phyloP scores from a whole-genome alignment of 2,329 filamentous ascomycete genomes.

The Emmonsiellopsis sp. region DNA sequence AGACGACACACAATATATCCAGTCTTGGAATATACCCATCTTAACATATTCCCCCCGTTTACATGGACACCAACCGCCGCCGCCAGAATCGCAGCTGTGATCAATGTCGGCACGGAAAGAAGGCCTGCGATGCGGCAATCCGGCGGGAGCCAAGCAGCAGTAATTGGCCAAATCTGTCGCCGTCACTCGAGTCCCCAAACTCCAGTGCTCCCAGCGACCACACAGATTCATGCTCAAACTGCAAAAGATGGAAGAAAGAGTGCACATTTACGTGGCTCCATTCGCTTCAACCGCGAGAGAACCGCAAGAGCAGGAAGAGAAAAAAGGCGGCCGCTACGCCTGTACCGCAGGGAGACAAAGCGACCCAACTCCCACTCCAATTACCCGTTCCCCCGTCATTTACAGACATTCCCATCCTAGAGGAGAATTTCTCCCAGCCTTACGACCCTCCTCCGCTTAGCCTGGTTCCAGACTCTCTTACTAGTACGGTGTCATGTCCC shows the following conservation, averaged over 20 bases:
- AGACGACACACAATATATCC: background rate
- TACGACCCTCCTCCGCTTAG: background rate
- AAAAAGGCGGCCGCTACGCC: background rate
- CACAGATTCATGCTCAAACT: constrained; percentile 30
- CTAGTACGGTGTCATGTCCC: background rate
- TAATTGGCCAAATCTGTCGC: background rate
- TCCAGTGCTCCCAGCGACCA: constrained; percentile 1
- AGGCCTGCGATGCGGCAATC: constrained; percentile 36
- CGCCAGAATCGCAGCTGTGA: constrained; percentile 40
- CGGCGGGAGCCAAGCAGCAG: constrained; percentile 3
- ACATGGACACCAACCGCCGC: constrained; percentile 11
- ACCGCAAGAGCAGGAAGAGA: constrained; percentile 6
- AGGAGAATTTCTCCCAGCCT: background rate
- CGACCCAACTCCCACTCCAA: background rate
- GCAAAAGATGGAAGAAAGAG: constrained; percentile 35
- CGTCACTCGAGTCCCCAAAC: background rate
- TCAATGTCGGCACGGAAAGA: constrained; percentile 38
- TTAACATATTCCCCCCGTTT: background rate
- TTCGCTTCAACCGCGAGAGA: constrained; percentile 14
- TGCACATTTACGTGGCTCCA: constrained; percentile 39
- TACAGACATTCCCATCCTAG: background rate
- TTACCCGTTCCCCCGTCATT: too few relatives aligned
- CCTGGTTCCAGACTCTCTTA: background rate
- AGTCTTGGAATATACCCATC: background rate
- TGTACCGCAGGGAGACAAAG: background rate